phyloP scores from a whole-genome alignment of 2,329 filamentous ascomycete genomes.

The Paracamarosporium sp. region DNA sequence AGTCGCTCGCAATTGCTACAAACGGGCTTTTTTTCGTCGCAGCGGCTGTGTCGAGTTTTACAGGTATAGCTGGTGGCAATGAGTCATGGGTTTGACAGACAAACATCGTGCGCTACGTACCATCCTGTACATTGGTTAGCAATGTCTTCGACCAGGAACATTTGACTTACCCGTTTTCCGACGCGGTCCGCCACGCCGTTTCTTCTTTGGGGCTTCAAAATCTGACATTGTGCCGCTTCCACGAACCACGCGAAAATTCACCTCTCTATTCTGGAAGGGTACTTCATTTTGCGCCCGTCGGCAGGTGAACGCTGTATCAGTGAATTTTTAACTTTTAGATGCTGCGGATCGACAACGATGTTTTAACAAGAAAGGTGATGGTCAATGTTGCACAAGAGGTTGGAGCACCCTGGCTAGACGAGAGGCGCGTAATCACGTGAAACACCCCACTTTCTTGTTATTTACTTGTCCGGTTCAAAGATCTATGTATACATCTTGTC shows the following conservation, averaged over 20 bases:
- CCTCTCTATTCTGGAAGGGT: neutral
- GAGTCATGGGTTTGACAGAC: neutral
- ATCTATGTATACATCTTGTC: neutral
- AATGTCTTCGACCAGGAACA: neutral
- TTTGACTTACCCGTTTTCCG: conserved; percentile 30
- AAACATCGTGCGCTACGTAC: conserved; percentile 9
- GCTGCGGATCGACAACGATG: neutral
- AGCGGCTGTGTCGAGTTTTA: conserved; percentile 42
- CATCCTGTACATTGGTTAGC: conserved; percentile 21
- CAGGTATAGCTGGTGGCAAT: conserved; percentile 33
- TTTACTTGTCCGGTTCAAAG: neutral
- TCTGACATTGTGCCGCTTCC: conserved; percentile 7
- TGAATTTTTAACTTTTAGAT: neutral
- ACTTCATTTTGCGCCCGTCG: neutral
- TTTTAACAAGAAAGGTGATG: neutral
- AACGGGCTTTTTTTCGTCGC: conserved; percentile 41
- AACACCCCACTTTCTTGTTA: neutral
- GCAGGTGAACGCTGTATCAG: neutral
- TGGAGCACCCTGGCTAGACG: neutral
- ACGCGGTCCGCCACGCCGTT: conserved; percentile 32
- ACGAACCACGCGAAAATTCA: neutral
- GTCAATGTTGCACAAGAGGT: neutral
- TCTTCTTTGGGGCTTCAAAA: conserved; percentile 23
- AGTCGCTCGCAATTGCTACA: conserved; percentile 42
- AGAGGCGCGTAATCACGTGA: neutral